Conservation (phyloP, 495 filamentous ascomycete genomes). For the Lasiosphaeria miniovina region DNA sequence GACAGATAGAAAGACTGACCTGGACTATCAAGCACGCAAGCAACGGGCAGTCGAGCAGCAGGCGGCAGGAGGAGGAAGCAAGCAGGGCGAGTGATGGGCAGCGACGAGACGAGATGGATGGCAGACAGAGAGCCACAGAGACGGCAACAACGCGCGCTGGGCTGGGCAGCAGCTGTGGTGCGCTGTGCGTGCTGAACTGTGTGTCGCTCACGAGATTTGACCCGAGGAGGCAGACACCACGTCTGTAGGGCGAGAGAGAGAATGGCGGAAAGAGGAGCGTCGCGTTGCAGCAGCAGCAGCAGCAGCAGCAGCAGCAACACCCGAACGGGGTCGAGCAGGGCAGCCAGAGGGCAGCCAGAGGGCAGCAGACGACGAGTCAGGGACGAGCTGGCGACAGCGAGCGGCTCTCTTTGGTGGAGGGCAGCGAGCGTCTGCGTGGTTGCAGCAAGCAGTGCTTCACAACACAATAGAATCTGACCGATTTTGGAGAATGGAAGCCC, state of each 20-base stretch:
- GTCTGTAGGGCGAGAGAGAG: constrained; percentile 8
- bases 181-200: not conserved
- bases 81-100: constrained; percentile 9
- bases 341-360: constrained; percentile 2
- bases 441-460: constrained; percentile 12
- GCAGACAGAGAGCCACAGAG: not conserved
- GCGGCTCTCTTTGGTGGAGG: constrained; percentile 32
- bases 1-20: constrained; percentile 30
- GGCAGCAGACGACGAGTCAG: constrained; percentile 16
- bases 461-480: not conserved
- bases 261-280: constrained; percentile 8
- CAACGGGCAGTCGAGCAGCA: not conserved
- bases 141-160: constrained; percentile 6
- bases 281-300: not conserved
- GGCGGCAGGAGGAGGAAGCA: constrained; percentile 16
- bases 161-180: not conserved
- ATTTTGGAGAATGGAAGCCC: constrained; percentile 9
- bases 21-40: constrained; percentile 33
- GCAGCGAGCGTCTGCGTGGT: constrained; percentile 3
- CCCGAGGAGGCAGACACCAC: constrained; percentile 5
- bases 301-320: too few relatives aligned
- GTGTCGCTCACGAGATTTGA: constrained; percentile 8
- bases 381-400: constrained; percentile 8
- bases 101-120: constrained; percentile 7
- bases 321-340: too few relatives aligned